Evolutionary conservation across 129 eudicot species (phyloP).

Genomic region (Centrapalus pauciflorus): DNA sequence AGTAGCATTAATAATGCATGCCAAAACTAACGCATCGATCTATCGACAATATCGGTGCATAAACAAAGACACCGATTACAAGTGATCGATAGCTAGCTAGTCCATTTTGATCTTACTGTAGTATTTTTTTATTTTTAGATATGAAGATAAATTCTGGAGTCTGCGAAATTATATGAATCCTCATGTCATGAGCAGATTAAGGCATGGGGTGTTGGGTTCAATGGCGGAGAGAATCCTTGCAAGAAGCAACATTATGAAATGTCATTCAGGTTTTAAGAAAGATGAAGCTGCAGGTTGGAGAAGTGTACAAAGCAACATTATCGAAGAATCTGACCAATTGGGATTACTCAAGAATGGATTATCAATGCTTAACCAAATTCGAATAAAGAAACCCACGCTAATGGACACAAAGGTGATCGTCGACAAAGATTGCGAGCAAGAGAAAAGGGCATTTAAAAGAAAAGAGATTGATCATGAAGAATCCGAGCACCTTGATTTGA

Average conservation of each 20-base stretch:
- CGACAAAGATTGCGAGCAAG: constrained; percentile 21
- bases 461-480: constrained; percentile 46
- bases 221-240: constrained; percentile 27
- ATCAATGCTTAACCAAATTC: constrained; percentile 25
- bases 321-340: constrained; percentile 14
- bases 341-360: constrained; percentile 32
- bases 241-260: constrained; percentile 19
- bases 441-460: constrained; percentile 40
- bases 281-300: constrained; percentile 28
- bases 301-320: constrained; percentile 22
- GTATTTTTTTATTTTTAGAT: constrained; percentile 29
- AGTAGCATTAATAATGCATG: neutral
- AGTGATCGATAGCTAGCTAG: neutral
- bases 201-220: constrained; percentile 35
- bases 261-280: constrained; percentile 17
- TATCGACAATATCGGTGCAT: neutral
- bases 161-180: constrained; percentile 37
- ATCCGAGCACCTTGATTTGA: constrained; percentile 48
- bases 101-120: neutral
- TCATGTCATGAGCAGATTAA: constrained; percentile 32
- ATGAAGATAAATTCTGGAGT: constrained; percentile 50
- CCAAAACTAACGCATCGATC: neutral
- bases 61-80: neutral
- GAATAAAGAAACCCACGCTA: neutral
- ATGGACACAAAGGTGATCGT: constrained; percentile 5